These are phyloP conservation scores for Cornus suecica DNA, from an alignment of 148 eudicot genomes.

Conservation along the genomic window DNA sequence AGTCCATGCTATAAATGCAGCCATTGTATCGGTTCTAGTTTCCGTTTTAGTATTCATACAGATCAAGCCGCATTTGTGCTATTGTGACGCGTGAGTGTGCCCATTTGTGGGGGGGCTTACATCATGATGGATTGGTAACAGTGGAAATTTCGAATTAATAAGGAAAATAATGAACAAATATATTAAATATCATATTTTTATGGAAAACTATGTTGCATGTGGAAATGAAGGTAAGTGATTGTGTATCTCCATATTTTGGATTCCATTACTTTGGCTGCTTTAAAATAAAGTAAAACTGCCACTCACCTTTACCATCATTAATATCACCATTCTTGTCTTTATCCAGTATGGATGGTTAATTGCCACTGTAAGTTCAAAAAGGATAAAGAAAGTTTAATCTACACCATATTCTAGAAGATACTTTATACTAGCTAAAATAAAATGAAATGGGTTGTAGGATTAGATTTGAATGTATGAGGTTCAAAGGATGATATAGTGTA, in stretches of 20 bases:
- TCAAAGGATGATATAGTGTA: no score
- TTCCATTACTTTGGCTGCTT: not conserved
- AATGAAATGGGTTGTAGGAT: not conserved
- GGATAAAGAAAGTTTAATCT: not conserved
- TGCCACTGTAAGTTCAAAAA: not conserved
- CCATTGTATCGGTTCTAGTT: not conserved
- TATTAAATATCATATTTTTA: not conserved
- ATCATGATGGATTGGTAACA: not conserved
- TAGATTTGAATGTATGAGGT: no score
- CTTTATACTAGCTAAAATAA: not conserved
- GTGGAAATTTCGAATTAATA: not conserved
- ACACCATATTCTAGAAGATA: not conserved
- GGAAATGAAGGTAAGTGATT: not conserved
- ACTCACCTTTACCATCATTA: no score
- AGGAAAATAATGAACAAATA: conserved; percentile 1
- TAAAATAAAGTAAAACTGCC: not conserved
- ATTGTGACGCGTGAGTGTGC: not conserved
- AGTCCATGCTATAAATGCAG: not conserved
- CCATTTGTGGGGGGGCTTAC: no score
- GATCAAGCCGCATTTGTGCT: not conserved
- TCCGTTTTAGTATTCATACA: not conserved
- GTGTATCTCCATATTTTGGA: not conserved
- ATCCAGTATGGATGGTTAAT: no score
- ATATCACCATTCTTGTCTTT: no score
- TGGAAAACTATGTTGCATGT: not conserved